Evolutionary conservation across 2,329 filamentous ascomycete species (phyloP).

Genomic region (Colletotrichum tamarilloi): DNA sequence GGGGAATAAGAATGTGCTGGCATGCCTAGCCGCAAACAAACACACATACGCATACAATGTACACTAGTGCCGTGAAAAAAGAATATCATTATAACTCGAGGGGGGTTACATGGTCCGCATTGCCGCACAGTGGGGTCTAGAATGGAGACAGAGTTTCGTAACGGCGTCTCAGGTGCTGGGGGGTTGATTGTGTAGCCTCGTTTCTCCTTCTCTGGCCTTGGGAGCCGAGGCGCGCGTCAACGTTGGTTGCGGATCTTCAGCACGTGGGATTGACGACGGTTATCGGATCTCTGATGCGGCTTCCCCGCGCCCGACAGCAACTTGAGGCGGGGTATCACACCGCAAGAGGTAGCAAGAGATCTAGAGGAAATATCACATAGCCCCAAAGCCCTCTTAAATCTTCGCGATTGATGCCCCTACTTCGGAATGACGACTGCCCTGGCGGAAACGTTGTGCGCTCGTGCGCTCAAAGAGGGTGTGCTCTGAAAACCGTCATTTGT

Average conservation of each 20-base stretch:
- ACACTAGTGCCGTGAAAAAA: neutral
- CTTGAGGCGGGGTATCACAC: neutral
- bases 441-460: neutral
- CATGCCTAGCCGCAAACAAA: neutral
- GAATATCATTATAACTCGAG: neutral
- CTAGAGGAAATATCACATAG: neutral
- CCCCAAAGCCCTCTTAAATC: too few species aligned
- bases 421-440: neutral
- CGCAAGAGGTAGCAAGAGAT: neutral
- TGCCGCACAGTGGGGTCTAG: slow-evolving; percentile 2
- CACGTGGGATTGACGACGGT: slow-evolving; percentile 10
- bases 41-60: too few species aligned
- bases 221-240: slow-evolving; percentile 8
- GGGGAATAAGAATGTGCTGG: neutral
- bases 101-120: neutral
- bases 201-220: neutral
- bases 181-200: neutral
- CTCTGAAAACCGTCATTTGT: slow-evolving; percentile 13
- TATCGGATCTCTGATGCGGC: neutral
- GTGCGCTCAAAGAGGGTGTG: neutral
- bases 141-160: slow-evolving; percentile 8
- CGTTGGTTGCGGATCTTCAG: neutral
- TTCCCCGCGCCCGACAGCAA: neutral
- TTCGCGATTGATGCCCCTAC: neutral
- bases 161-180: slow-evolving; percentile 20